These are phyloP conservation scores for Colletotrichum simmondsii DNA, from an alignment of 2,329 filamentous ascomycete genomes.

Conservation along the genomic window DNA sequence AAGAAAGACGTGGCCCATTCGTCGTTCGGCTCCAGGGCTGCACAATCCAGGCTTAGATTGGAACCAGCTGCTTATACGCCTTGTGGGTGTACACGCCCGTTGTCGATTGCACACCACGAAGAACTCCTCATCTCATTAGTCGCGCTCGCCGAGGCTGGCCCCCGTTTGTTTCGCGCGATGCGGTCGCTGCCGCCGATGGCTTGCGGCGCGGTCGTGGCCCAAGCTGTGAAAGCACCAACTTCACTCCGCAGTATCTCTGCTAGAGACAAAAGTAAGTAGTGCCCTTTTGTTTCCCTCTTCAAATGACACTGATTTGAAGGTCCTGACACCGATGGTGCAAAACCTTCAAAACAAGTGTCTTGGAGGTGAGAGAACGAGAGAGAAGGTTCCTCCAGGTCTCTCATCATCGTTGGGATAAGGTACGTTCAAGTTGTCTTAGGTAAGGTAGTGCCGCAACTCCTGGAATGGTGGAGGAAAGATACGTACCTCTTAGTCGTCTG, in stretches of 20 bases:
- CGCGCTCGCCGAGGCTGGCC: conserved; percentile 3
- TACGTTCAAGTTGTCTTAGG: neutral
- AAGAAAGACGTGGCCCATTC: neutral
- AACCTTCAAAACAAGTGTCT: neutral
- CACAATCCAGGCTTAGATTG: neutral
- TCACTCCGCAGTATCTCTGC: neutral
- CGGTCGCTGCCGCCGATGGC: conserved; percentile 10
- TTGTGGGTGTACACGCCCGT: neutral
- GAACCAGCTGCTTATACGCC: neutral
- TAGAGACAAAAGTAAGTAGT: neutral
- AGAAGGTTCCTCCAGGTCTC: neutral
- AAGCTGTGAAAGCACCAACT: neutral
- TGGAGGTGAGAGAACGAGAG: neutral
- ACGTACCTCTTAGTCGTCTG: conserved; percentile 12
- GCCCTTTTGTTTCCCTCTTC: no score
- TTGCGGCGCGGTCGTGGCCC: neutral
- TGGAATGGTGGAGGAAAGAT: neutral
- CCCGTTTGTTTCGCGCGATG: conserved; percentile 4
- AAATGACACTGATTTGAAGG: no score
- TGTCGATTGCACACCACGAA: neutral
- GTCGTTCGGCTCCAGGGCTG: neutral
- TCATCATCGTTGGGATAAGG: conserved; percentile 9
- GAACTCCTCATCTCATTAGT: conserved; percentile 5
- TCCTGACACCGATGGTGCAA: neutral
- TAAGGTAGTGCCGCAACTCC: neutral